Conservation (phyloP, 2,329 filamentous ascomycete genomes). For the Ilyonectria sp. region DNA sequence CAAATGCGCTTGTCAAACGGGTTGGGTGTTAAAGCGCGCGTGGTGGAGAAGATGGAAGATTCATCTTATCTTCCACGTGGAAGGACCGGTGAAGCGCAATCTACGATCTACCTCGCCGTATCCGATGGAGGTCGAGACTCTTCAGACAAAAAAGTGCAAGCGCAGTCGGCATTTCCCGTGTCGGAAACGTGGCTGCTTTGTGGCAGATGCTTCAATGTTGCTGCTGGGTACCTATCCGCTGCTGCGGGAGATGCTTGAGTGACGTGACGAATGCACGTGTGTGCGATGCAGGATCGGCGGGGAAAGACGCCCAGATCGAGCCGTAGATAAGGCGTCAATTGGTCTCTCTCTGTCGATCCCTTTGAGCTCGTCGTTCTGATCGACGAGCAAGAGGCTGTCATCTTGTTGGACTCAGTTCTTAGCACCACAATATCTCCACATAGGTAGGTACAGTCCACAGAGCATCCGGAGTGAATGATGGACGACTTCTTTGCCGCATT, state of each 20-base stretch:
- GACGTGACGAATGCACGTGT: neutral
- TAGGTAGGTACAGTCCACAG: neutral
- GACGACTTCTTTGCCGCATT: neutral
- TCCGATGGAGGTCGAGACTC: neutral
- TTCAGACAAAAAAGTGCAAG: neutral
- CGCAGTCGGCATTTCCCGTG: neutral
- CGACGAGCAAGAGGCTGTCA: neutral
- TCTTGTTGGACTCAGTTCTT: neutral
- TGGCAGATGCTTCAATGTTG: neutral
- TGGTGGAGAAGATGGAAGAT: neutral
- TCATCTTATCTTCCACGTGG: constrained; percentile 12
- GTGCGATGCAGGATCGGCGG: constrained; percentile 4
- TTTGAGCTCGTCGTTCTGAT: neutral
- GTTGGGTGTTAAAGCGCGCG: neutral
- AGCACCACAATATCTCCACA: neutral
- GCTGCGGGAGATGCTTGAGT: neutral
- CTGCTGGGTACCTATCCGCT: neutral
- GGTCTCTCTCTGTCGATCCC: neutral
- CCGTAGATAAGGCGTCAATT: neutral
- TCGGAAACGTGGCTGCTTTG: neutral
- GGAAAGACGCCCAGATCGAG: constrained; percentile 4
- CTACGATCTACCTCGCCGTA: neutral
- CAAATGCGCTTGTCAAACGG: neutral
- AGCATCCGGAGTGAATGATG: neutral
- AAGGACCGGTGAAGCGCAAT: neutral